Evolutionary conservation across 257 asterid species (phyloP), one percentile per base, ranked within the genome.

Genomic region (Lithospermum erythrorhizon): DNA sequence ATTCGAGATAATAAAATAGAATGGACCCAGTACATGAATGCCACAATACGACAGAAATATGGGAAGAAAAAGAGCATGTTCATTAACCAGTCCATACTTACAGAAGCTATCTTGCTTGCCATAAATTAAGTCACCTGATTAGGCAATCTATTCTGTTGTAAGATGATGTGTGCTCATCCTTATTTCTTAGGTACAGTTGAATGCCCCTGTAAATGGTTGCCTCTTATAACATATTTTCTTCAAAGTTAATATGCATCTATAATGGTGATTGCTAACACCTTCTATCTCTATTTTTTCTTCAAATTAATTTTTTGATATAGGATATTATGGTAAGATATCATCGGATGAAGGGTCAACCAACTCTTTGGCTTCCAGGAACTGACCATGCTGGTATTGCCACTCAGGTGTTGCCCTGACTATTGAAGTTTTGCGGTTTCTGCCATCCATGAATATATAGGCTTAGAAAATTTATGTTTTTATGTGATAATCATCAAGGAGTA

Each of bases 341-440:
- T 55, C 86, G 98, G 59, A 91, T 91, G 98, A 86, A 74, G 71
- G 98, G 98, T 73, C 74, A 89, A 58, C 95, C 95, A 54, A 82
- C 98, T 35, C 95, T 91, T 53, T 91, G 98, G 98, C 86, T 91
- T 75, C 98, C 98, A 68, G 98, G 98, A 69, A 88, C 98, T 35
- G 98, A 91, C 76, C 98, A 91, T 77, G 98, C 98, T 63, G 98
- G 98, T 41, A 91, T 91, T 68, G 98, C 98, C 53, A 91, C 97
- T 64, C 98, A 91, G 98, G 98, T 88, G 37, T 71, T 47, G 49
- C 73, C 66, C 78, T 65, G 57, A 59, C 57, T 59, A 75, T 72
- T 48, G 59, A 73, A 69, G 21, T 64, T 55, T 58, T 35, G 7
- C 18, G 21, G 22, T 35, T 53, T 56, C 19, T 56, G 41, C 19